These are phyloP conservation scores for Bruguiera gymnorhiza DNA, from an alignment of 345 rosid genomes.

Conservation along the genomic window DNA sequence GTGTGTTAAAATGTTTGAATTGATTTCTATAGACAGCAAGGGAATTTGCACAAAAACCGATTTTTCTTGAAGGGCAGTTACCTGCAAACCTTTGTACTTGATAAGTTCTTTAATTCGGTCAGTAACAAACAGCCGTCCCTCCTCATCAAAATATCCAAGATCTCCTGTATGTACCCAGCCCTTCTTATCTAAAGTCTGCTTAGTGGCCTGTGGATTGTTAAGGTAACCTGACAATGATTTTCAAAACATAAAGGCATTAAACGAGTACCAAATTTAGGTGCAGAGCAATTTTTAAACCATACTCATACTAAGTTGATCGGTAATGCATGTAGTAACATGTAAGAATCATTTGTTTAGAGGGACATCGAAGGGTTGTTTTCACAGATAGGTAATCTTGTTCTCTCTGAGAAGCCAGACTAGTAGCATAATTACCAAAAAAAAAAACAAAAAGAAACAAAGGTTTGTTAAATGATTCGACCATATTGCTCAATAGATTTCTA, in stretches of 20 bases:
- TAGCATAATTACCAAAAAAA: no score
- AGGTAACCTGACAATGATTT: slow-evolving; percentile 58
- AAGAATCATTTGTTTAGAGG: no score
- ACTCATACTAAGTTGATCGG: slow-evolving; percentile 1
- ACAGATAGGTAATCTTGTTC: not conserved
- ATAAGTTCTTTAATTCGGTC: slow-evolving; percentile 93
- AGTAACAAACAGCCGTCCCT: slow-evolving; percentile 67
- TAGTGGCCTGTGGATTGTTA: slow-evolving; percentile 77
- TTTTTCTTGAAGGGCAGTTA: slow-evolving; percentile 15
- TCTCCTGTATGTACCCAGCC: slow-evolving; percentile 96
- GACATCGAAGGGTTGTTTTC: no score
- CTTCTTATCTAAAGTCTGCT: slow-evolving; percentile 58
- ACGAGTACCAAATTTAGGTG: not conserved
- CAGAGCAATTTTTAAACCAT: not conserved
- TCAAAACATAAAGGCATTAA: not conserved
- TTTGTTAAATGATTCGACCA: no score
- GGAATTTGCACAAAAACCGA: not conserved
- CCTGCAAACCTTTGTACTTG: slow-evolving; percentile 93
- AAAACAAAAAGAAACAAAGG: no score
- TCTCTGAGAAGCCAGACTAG: not conserved
- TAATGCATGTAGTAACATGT: not conserved
- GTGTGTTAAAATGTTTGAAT: not conserved
- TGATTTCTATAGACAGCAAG: not conserved
- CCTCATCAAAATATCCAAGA: slow-evolving; percentile 81
- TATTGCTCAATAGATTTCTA: no score